These are phyloP conservation scores for Nectriaceae sp. DNA, from an alignment of 2,329 filamentous ascomycete species.

Conservation along the genomic window DNA sequence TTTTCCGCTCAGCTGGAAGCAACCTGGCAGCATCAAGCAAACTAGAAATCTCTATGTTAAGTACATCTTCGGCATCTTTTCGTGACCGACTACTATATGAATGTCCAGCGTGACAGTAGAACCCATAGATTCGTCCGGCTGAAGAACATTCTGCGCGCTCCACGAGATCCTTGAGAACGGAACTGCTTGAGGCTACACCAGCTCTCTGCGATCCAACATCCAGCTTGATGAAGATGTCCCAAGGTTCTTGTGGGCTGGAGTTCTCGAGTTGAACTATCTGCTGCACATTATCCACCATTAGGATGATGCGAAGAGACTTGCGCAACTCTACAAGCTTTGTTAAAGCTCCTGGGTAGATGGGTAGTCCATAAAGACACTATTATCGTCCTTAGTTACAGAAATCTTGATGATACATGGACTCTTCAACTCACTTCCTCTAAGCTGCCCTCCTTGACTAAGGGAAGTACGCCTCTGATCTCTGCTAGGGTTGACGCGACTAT, in stretches of 20 bases:
- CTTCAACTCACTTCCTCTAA: slow-evolving; percentile 37
- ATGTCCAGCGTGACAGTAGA: slow-evolving; percentile 41
- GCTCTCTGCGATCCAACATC: slow-evolving; percentile 39
- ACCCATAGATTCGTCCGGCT: slow-evolving; percentile 34
- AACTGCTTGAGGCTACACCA: slow-evolving; percentile 30
- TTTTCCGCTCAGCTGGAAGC: slow-evolving; percentile 22
- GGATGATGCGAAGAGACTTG: slow-evolving; percentile 31
- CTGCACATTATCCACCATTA: slow-evolving; percentile 40
- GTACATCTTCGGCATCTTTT: slow-evolving; percentile 31
- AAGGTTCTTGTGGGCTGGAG: slow-evolving; percentile 20
- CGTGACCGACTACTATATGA: slow-evolving; percentile 36
- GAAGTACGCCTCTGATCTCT: slow-evolving; percentile 41
- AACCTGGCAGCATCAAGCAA: slow-evolving; percentile 33
- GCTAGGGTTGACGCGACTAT: slow-evolving; percentile 43
- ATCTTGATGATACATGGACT: background rate
- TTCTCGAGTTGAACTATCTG: slow-evolving; percentile 34
- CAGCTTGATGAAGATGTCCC: slow-evolving; percentile 40
- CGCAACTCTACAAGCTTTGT: slow-evolving; percentile 31
- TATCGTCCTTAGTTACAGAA: background rate
- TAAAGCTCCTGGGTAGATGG: slow-evolving; percentile 38
- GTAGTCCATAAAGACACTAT: slow-evolving; percentile 41
- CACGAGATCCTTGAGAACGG: slow-evolving; percentile 29
- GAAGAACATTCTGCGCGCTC: slow-evolving; percentile 28
- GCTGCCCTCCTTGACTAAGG: slow-evolving; percentile 40
- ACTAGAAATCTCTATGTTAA: slow-evolving; percentile 33